Base-by-base conservation (phyloP, 305 asterid genomes). In the Euphrasia arctica region DNA sequence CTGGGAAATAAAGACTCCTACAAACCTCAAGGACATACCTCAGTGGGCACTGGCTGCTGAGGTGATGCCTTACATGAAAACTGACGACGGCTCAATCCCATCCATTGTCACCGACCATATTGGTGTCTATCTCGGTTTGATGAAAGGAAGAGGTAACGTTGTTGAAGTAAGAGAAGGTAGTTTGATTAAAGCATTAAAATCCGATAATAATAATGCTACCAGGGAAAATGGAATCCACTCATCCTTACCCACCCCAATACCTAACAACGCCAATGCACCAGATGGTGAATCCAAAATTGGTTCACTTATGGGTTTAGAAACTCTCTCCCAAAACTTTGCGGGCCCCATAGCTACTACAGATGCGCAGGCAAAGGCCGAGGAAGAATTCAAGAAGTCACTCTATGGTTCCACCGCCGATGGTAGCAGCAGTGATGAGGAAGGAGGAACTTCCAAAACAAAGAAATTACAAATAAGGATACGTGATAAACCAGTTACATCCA, bases 1-100 rank as follows among this genome's bases (percentile, higher is more conserved):
- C 83, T 93, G 97, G 99, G 99, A 93, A 72, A 88, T 93, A 56
- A 93, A 93, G 73, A 93, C 97, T 9, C 95, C 97, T 48, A 79
- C 77, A 45, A 88, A 85, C 82, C 75, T 90, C 82, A 93, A 93
- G 84, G 86, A 83, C 82, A 90, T 93, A 78, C 99, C 99, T 62
- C 97, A 90, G 77, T 93, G 99, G 99, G 96, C 86, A 60, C 82
- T 93, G 67, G 99, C 99, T 75, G 95, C 97, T 74, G 97, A 93
- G 81, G 99, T 93, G 68, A 88, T 85, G 94, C 99, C 99, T 56
- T 93, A 90, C 80, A 93, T 93, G 99, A 90, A 80, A 83, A 93
- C 97, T 31, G 99, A 93, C 69, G 97, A 93, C 66, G 99, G 95
- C 12, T 83, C 95, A 7, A 90, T 93, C 73, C 97, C 99, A 14